Conservation (phyloP, 305 asterid genomes). For the Ilex paraguariensis region DNA sequence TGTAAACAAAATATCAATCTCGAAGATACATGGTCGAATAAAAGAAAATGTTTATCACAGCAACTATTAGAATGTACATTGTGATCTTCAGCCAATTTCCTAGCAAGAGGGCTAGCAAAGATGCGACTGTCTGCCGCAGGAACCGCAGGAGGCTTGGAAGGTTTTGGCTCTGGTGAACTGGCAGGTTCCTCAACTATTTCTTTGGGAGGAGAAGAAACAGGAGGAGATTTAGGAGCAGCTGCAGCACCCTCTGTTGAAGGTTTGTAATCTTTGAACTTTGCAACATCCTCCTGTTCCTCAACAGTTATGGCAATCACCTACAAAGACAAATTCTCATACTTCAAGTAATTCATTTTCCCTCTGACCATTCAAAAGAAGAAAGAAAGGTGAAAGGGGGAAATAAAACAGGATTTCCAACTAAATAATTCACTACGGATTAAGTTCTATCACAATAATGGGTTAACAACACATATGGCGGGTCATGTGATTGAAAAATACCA, state of each 20-base stretch:
- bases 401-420: too few relatives aligned
- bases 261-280: constrained; percentile 74
- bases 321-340: constrained; percentile 4
- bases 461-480: too few relatives aligned
- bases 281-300: constrained; percentile 80
- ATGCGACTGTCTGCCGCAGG: constrained; percentile 64
- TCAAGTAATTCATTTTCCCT: too few relatives aligned
- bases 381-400: too few relatives aligned
- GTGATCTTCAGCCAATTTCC: constrained; percentile 81
- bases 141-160: constrained; percentile 50
- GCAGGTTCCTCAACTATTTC: constrained; percentile 48
- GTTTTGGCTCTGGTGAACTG: constrained; percentile 58
- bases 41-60: constrained; percentile 3
- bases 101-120: constrained; percentile 96
- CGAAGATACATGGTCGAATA: constrained; percentile 3
- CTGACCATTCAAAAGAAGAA: too few relatives aligned
- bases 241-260: constrained; percentile 69
- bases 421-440: too few relatives aligned
- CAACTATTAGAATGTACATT: constrained; percentile 37
- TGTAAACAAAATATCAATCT: constrained; percentile 2
- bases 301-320: constrained; percentile 84
- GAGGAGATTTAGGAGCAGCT: constrained; percentile 46
- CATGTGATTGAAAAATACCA: too few relatives aligned
- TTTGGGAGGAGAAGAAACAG: constrained; percentile 67
- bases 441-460: too few relatives aligned